Base-by-base conservation (phyloP, 164 flowering plant genomes). In the Magnolia kwangsiensis region DNA sequence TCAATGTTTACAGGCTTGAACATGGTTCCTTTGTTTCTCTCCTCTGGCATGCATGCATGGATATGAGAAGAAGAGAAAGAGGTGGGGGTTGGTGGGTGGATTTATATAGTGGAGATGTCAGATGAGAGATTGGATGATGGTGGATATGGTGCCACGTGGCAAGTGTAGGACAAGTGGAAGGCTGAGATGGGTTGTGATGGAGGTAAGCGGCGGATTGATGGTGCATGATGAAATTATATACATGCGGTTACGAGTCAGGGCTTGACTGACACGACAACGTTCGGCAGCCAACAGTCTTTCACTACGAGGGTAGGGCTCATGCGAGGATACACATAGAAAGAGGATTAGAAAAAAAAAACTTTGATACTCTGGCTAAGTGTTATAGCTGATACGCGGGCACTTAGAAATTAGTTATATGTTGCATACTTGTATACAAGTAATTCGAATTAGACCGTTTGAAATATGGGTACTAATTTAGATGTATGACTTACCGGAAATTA, bases 1-100 rank as follows among this genome's bases (percentile, higher is more conserved):
- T 95, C 99, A 0, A 88, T 82, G 73, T 81, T 85, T 31, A 88
- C 71, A 1, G 92, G 74, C 71, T 86, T 86, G 72, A 90, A 83
- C 89, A 89, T 70, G 45, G 50, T 49, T 18, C 24, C 51, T n/a
- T 20, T 8, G 18, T 21, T 16, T 51, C 13, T 49, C 72, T 45
- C 18, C 58, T 70, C 72, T 45, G 51, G 50, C 64, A 51, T 51
- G 9, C 20, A 61, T 3, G 37, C 58, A 72, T 55, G 27, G 3
- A 13, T 20, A 45, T 6, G 67, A 77, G 63, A 18, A 68, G n/a
- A 19, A 14, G 37, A 49, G 3, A 45, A 16, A 37, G 31, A 24
- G 37, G 29, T 27, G 76, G 14, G 66, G 29, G 68, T 8, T 18
- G 67, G n/a, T 10, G 27, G 73, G 61, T 16, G 61, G 61, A 10